Conservation (phyloP, 306 rosid genomes). For the Vigna trinervia region DNA sequence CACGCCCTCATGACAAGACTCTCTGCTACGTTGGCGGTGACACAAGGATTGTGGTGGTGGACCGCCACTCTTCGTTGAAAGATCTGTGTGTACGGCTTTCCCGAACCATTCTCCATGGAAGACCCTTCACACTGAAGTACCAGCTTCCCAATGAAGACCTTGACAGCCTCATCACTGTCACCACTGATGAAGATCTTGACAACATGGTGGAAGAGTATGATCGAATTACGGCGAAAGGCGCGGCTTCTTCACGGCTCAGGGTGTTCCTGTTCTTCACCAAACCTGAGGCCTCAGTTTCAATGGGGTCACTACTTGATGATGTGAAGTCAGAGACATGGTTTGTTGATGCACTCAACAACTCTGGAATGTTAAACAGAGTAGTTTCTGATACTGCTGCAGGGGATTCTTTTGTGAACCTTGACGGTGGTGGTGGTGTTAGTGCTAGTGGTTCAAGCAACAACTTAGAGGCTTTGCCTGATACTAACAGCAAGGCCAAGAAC, state of each 20-base stretch:
- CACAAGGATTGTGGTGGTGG: slow-evolving; percentile 81
- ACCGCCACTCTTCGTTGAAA: slow-evolving; percentile 65
- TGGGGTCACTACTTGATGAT: slow-evolving; percentile 83
- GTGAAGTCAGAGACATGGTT: slow-evolving; percentile 94
- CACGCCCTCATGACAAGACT: slow-evolving; percentile 91
- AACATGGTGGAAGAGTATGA: slow-evolving; percentile 95
- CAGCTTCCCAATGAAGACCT: slow-evolving; percentile 88
- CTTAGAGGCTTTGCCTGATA: slow-evolving; percentile 57
- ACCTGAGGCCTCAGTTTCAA: slow-evolving; percentile 80
- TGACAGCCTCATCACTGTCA: slow-evolving; percentile 74
- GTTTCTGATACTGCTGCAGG: slow-evolving; percentile 72
- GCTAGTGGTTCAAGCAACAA: slow-evolving; percentile 70
- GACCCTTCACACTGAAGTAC: slow-evolving; percentile 83
- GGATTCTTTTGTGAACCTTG: slow-evolving; percentile 63
- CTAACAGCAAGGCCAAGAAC: slow-evolving; percentile 53
- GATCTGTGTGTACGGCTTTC: slow-evolving; percentile 78
- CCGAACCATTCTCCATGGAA: slow-evolving; percentile 69
- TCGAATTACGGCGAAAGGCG: slow-evolving; percentile 51
- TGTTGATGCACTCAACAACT: slow-evolving; percentile 85
- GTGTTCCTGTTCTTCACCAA: slow-evolving; percentile 73
- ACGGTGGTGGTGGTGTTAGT: slow-evolving; percentile 61
- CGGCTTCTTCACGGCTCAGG: slow-evolving; percentile 75
- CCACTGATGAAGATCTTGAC: slow-evolving; percentile 88
- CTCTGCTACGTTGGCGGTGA: slow-evolving; percentile 95
- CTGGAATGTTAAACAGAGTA: slow-evolving; percentile 58